Conservation (phyloP, 306 rosid genomes). For the Prunus fruticosa region DNA sequence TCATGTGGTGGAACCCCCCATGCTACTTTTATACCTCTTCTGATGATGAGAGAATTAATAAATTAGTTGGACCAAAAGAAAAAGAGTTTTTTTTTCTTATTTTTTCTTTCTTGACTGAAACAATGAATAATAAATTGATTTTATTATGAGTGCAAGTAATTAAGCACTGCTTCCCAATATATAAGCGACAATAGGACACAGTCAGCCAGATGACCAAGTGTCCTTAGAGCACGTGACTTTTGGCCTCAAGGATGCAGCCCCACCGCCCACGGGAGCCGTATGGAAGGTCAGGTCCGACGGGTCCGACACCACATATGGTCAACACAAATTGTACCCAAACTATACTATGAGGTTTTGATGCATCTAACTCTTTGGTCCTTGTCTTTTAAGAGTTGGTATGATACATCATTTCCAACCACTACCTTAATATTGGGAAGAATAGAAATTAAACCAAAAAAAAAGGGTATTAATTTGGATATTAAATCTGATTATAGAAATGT, state of each 20-base stretch:
- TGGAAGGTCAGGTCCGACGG: slow-evolving; percentile 6
- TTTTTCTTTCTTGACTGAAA: neutral
- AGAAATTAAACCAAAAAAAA: no score
- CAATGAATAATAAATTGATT: neutral
- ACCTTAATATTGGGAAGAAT: neutral
- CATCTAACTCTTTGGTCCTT: no score
- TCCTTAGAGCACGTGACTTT: neutral
- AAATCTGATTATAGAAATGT: no score
- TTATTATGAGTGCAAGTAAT: neutral
- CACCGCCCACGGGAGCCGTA: slow-evolving; percentile 1
- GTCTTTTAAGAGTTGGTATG: no score
- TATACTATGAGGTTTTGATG: no score
- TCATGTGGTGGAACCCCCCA: neutral
- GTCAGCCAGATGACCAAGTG: neutral
- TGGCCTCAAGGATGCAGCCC: neutral
- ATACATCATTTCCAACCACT: neutral
- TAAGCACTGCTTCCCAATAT: neutral
- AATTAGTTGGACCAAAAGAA: neutral
- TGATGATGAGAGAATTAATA: neutral
- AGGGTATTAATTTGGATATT: neutral
- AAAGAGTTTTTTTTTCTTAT: neutral
- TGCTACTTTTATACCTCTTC: neutral
- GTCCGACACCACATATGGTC: neutral
- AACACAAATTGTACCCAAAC: neutral
- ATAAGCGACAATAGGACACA: neutral